Base-by-base conservation (phyloP, 1,284 basidiomycete species). In the Pholiota adiposa region DNA sequence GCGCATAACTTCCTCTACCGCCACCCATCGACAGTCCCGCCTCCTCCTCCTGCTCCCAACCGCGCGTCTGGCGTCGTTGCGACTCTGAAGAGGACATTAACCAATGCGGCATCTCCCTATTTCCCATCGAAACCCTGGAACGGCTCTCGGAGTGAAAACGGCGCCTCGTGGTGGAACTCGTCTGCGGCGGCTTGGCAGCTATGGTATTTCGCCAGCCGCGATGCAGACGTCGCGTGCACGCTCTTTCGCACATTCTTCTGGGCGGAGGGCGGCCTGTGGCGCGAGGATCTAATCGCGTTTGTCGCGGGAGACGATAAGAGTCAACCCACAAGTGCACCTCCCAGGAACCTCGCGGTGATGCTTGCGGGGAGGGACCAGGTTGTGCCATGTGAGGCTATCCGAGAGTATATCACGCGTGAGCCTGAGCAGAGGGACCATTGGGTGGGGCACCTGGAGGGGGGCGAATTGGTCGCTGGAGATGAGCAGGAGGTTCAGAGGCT, bases 1-100 rank as follows among this genome's bases (percentile, higher is more conserved):
- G 85, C 86, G 16, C 81, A 80, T 70, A 89, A 88, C 70, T 89
- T 89, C 63, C 74, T 89, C 38, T 88, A 89, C 71, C 82, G 87
- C 14, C 14, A 64, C 0, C 86, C 88, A 1, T 63, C 64, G 21
- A 60, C 66, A 5, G 65, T 67, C 3, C 59, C 59, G 25, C 63
- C 63, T 11, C 48, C 48, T 14, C n/a, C n/a, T n/a, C n/a, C n/a
- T n/a, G n/a, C n/a, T n/a, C n/a, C n/a, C n/a, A n/a, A n/a, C n/a
- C 33, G 46, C 3, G 54, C 29, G 2, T 25, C 18, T 21, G 33
- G 33, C 18, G 27, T 25, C 14, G 14, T 16, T 11, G 43, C n/a
- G n/a, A n/a, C 25, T 46, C 14, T 23, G 3, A 18, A 31, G 25
- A 25, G 21, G 16, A 3, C 25, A 12, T 5, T 49, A 9, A 16